phyloP scores from a whole-genome alignment of 2,329 filamentous ascomycete genomes.

The Lecanicillium sp. region DNA sequence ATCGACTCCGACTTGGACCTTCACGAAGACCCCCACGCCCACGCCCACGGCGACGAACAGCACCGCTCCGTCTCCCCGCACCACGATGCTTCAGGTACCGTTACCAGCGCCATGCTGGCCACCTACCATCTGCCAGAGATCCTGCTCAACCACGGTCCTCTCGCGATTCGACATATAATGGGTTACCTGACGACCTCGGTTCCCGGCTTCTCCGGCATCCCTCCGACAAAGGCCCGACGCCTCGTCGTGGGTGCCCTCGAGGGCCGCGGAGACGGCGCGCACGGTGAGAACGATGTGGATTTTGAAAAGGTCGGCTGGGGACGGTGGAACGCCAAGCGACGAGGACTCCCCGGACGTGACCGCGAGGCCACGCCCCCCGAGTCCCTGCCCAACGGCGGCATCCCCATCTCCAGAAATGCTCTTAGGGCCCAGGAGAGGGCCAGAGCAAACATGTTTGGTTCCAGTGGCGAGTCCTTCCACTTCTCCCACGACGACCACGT shows the following conservation, averaged over 20 bases:
- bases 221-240: slow-evolving; percentile 82
- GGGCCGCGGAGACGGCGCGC: slow-evolving; percentile 59
- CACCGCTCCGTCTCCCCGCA: slow-evolving; percentile 40
- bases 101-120: slow-evolving; percentile 79
- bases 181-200: slow-evolving; percentile 89
- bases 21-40: slow-evolving; percentile 48
- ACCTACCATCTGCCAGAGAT: slow-evolving; percentile 88
- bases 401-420: slow-evolving; percentile 48
- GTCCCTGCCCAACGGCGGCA: slow-evolving; percentile 40
- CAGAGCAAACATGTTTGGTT: slow-evolving; percentile 45
- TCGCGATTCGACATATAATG: slow-evolving; percentile 94
- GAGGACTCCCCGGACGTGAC: slow-evolving; percentile 53
- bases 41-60: no score
- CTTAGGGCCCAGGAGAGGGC: slow-evolving; percentile 41
- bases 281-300: slow-evolving; percentile 64
- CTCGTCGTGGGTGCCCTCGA: slow-evolving; percentile 90
- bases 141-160: slow-evolving; percentile 78
- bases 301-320: slow-evolving; percentile 98
- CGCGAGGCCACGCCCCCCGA: slow-evolving; percentile 36
- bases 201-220: slow-evolving; percentile 84
- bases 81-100: slow-evolving; percentile 70
- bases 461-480: slow-evolving; percentile 64
- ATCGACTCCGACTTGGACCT: slow-evolving; percentile 87
- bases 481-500: slow-evolving; percentile 68
- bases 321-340: slow-evolving; percentile 80